These are phyloP conservation scores for Xylaria sp. DNA, from an alignment of 2,329 filamentous ascomycete genomes.

Conservation along the genomic window DNA sequence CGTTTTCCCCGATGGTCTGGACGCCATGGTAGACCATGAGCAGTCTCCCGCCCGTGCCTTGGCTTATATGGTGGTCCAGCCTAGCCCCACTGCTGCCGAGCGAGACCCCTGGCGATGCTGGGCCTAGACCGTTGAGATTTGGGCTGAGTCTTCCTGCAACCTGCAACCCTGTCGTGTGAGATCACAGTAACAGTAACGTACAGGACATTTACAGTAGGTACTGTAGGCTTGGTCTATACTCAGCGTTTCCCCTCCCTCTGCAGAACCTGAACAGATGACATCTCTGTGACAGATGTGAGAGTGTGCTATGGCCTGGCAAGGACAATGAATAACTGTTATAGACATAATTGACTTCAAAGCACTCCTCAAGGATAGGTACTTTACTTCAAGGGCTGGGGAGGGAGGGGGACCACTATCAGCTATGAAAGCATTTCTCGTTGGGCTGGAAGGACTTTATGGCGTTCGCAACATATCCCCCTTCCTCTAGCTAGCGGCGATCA, in stretches of 20 bases:
- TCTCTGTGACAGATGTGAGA: not conserved
- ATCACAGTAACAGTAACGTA: not conserved
- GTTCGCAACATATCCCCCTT: too few relatives aligned
- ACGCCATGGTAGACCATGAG: slow-evolving; percentile 13
- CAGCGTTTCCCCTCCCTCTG: not conserved
- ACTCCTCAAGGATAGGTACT: not conserved
- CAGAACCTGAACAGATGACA: not conserved
- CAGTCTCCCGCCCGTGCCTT: not conserved
- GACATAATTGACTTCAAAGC: not conserved
- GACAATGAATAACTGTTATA: not conserved
- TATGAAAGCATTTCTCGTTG: not conserved
- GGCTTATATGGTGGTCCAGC: slow-evolving; percentile 7
- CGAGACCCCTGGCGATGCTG: slow-evolving; percentile 11
- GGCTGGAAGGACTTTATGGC: too few relatives aligned
- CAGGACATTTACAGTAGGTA: too few relatives aligned
- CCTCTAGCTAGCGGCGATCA: too few relatives aligned
- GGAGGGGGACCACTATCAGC: not conserved
- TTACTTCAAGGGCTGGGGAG: not conserved
- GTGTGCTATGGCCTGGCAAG: not conserved
- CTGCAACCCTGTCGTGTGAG: not conserved
- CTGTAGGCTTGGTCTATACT: too few relatives aligned
- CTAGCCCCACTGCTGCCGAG: slow-evolving; percentile 20
- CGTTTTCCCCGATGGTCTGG: slow-evolving; percentile 20
- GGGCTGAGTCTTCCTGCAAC: slow-evolving; percentile 5
- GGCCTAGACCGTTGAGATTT: slow-evolving; percentile 26